These are phyloP conservation scores for Exobasidium cylindrosporum DNA, from an alignment of 1,284 basidiomycete species.

Conservation along the genomic window DNA sequence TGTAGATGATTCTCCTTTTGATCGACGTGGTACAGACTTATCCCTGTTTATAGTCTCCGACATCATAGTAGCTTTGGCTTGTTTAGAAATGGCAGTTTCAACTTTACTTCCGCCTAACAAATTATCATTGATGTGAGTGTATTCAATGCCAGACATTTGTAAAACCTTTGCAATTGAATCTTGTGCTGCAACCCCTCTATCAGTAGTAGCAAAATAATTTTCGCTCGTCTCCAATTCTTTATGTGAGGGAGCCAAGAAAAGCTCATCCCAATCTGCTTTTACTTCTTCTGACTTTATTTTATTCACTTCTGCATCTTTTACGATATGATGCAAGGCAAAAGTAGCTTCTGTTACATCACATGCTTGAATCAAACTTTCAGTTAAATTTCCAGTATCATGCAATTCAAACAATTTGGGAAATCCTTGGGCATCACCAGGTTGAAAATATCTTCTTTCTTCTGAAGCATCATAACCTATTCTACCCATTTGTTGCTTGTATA, in stretches of 20 bases:
- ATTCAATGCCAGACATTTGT: neutral
- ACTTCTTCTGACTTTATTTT: constrained; percentile 22
- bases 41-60: neutral
- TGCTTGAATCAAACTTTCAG: constrained; percentile 35
- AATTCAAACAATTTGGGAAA: constrained; percentile 76
- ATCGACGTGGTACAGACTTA: neutral
- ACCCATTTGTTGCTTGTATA: constrained; percentile 88
- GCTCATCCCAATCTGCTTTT: neutral
- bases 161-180: neutral
- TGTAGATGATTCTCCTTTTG: neutral
- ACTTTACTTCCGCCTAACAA: constrained; percentile 15
- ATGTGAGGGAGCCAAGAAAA: neutral
- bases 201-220: constrained; percentile 9
- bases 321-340: neutral
- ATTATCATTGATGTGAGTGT: constrained; percentile 6
- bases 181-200: neutral
- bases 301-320: constrained; percentile 13
- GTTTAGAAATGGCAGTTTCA: constrained; percentile 6
- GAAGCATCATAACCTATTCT: constrained; percentile 67
- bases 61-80: constrained; percentile 4
- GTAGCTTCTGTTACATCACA: constrained; percentile 29
- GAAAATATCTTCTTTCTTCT: constrained; percentile 65
- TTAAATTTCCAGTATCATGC: constrained; percentile 62
- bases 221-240: neutral
- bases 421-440: constrained; percentile 77